These are phyloP conservation scores for Fraxinus paxiana DNA, from an alignment of 305 asterid species.

Conservation along the genomic window DNA sequence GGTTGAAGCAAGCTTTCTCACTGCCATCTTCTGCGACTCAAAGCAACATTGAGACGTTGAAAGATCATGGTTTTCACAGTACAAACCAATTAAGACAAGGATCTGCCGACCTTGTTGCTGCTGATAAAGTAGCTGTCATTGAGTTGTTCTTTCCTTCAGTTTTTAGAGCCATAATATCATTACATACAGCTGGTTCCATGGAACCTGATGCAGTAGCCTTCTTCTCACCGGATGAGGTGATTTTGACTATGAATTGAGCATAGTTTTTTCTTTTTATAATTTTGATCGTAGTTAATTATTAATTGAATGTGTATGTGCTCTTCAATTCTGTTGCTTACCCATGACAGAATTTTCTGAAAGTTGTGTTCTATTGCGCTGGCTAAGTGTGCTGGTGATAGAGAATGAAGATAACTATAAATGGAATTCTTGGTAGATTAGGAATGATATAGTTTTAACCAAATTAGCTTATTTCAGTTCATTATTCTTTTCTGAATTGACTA, in stretches of 20 bases:
- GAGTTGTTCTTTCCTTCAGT: constrained; percentile 71
- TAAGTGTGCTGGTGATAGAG: not conserved
- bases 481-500: not conserved
- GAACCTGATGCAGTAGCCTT: constrained; percentile 85
- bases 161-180: constrained; percentile 73
- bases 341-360: constrained; percentile 11
- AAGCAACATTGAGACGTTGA: constrained; percentile 44
- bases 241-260: constrained; percentile 17
- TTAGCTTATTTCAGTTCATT: not conserved
- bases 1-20: constrained; percentile 76
- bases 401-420: not conserved
- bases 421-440: not conserved
- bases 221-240: constrained; percentile 95
- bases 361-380: constrained; percentile 5
- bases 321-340: constrained; percentile 15
- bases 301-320: not conserved
- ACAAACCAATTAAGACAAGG: constrained; percentile 54
- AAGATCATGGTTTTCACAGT: constrained; percentile 55
- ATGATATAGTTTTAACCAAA: not conserved
- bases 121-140: constrained; percentile 71
- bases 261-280: not conserved
- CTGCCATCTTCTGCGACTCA: constrained; percentile 55
- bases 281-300: not conserved
- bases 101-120: constrained; percentile 40
- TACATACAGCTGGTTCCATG: constrained; percentile 81